These are phyloP conservation scores for Hanseniaspora pseudoguilliermondii DNA, from an alignment of 805 yeast genomes.

Conservation along the genomic window DNA sequence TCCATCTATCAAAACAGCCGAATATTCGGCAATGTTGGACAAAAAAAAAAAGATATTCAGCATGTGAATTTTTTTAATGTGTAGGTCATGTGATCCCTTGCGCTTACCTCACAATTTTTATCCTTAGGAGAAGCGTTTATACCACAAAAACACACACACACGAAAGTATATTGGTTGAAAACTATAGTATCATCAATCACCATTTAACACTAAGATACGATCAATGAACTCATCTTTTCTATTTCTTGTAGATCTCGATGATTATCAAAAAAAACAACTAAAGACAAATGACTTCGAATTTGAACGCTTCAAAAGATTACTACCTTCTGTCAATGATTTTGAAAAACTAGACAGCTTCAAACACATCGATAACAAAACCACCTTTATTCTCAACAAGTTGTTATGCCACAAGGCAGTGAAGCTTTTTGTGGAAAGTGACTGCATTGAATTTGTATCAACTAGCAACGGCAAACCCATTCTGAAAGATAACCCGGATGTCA, in stretches of 20 bases:
- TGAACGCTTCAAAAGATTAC: conserved; percentile 37
- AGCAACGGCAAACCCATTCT: conserved; percentile 48
- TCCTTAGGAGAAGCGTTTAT: no score
- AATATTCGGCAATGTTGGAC: no score
- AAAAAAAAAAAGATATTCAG: no score
- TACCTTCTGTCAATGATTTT: conserved; percentile 32
- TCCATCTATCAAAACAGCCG: no score
- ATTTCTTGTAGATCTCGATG: neutral
- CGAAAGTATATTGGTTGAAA: no score
- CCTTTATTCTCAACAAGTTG: conserved; percentile 26
- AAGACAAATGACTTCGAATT: conserved; percentile 28
- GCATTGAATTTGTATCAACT: conserved; percentile 23
- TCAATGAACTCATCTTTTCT: neutral
- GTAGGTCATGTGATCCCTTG: no score
- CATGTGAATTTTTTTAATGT: no score
- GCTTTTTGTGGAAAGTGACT: conserved; percentile 29
- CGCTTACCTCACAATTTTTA: no score
- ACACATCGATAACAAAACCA: conserved; percentile 23
- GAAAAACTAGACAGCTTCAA: conserved; percentile 20
- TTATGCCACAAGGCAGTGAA: conserved; percentile 36
- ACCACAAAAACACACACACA: no score
- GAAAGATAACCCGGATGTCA: conserved; percentile 20
- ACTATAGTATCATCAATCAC: no score
- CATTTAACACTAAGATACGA: neutral
- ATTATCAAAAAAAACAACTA: neutral